phyloP scores from a whole-genome alignment of 306 rosid species.

The Rubus idaeus region DNA sequence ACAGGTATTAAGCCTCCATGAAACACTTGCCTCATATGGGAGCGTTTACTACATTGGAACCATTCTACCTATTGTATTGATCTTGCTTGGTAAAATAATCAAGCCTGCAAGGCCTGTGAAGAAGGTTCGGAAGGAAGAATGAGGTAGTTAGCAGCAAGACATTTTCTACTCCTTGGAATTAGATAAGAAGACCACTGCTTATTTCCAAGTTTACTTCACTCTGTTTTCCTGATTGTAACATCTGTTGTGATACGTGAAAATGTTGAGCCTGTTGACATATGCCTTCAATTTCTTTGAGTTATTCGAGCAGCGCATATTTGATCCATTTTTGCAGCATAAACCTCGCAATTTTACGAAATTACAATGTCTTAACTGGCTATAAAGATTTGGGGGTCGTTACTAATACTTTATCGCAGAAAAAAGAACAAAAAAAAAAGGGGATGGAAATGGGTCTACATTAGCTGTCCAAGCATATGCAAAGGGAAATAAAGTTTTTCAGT shows the following conservation, averaged over 20 bases:
- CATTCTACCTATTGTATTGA: constrained; percentile 54
- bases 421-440: neutral
- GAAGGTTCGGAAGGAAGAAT: constrained; percentile 71
- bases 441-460: neutral
- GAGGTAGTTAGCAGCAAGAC: constrained; percentile 27
- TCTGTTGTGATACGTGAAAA: constrained; percentile 24
- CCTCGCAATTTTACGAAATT: neutral
- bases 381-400: neutral
- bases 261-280: constrained; percentile 23
- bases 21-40: constrained; percentile 78
- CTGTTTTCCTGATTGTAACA: constrained; percentile 24
- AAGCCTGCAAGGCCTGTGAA: constrained; percentile 68
- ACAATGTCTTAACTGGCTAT: neutral
- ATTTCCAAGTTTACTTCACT: constrained; percentile 21
- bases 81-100: constrained; percentile 62
- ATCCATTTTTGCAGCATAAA: neutral
- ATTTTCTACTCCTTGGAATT: constrained; percentile 25
- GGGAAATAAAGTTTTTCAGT: neutral
- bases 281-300: constrained; percentile 27
- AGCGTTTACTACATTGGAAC: constrained; percentile 87
- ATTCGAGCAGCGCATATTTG: constrained; percentile 15
- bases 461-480: constrained; percentile 2
- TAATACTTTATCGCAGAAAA: neutral
- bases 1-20: constrained; percentile 85
- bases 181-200: constrained; percentile 28